Evolutionary conservation across 345 rosid genomes (phyloP).

Genomic region (Eucalyptus marginata): DNA sequence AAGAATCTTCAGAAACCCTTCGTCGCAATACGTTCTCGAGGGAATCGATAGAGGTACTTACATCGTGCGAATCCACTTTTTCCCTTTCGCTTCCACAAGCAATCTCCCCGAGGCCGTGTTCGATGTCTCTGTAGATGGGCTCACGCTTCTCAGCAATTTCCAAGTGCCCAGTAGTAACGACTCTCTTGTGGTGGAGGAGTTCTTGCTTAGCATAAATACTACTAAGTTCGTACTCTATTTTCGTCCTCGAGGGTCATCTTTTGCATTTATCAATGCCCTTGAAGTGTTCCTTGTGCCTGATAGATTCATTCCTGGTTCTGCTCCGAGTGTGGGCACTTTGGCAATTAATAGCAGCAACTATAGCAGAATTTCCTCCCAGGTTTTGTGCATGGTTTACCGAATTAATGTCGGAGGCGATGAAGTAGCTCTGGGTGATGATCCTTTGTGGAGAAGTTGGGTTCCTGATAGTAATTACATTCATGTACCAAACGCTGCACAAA

Average conservation of each 20-base stretch:
- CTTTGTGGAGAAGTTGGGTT: conserved; percentile 28
- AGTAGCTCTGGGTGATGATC: conserved; percentile 13
- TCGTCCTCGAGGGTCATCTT: conserved; percentile 18
- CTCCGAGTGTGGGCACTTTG: not conserved
- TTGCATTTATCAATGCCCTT: conserved; percentile 57
- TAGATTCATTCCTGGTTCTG: conserved; percentile 1
- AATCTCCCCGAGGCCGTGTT: conserved; percentile 23
- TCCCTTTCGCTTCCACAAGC: not conserved
- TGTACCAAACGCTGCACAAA: not conserved
- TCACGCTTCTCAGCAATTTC: conserved; percentile 12
- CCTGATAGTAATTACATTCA: conserved; percentile 11
- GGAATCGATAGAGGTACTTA: conserved; percentile 10
- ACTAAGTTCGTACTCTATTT: conserved; percentile 14
- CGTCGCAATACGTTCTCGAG: conserved; percentile 17
- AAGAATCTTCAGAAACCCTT: conserved; percentile 16
- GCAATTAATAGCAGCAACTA: not conserved
- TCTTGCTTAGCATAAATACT: conserved; percentile 9
- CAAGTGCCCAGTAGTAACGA: not conserved
- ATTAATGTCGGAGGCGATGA: conserved; percentile 30
- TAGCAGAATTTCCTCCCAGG: not conserved
- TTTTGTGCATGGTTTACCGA: conserved; percentile 15
- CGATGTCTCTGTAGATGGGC: conserved; percentile 19
- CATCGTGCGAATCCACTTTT: conserved; percentile 38
- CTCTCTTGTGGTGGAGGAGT: conserved; percentile 22
- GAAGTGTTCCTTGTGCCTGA: conserved; percentile 35